phyloP scores from a whole-genome alignment of 2,329 filamentous ascomycete species.

The Exophiala mesophila region DNA sequence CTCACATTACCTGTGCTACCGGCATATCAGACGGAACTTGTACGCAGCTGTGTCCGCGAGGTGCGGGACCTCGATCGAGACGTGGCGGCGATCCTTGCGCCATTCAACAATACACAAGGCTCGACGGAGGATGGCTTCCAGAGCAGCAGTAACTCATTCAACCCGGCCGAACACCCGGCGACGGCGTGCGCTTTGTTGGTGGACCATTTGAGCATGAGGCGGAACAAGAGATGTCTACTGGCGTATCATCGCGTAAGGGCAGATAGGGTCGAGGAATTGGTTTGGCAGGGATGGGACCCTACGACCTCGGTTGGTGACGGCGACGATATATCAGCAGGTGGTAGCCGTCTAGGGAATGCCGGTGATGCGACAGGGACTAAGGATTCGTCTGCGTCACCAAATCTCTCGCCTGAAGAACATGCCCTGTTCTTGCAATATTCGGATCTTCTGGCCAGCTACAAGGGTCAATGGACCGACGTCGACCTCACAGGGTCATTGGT shows the following conservation, averaged over 20 bases:
- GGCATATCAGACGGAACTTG: conserved; percentile 85
- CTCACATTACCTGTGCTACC: conserved; percentile 81
- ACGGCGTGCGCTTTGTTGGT: conserved; percentile 85
- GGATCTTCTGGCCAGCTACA: conserved; percentile 90
- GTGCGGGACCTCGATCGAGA: conserved; percentile 90
- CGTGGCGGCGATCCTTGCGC: conserved; percentile 70
- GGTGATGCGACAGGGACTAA: conserved; percentile 39
- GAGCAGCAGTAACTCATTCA: conserved; percentile 64
- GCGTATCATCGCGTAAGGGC: conserved; percentile 88
- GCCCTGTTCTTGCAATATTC: conserved; percentile 91
- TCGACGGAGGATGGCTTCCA: conserved; percentile 4
- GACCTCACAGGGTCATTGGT: conserved; percentile 91
- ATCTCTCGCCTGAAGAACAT: conserved; percentile 88
- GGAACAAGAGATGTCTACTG: conserved; percentile 91
- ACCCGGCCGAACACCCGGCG: conserved; percentile 75
- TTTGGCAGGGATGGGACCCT: conserved; percentile 86
- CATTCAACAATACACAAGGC: conserved; percentile 47
- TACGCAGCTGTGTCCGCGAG: conserved; percentile 82
- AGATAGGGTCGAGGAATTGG: conserved; percentile 87
- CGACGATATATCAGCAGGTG: conserved; percentile 3
- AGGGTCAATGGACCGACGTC: conserved; percentile 97
- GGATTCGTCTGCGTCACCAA: conserved; percentile 35
- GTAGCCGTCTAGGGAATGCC: neutral
- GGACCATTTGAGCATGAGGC: conserved; percentile 88
- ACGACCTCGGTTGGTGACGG: conserved; percentile 49